phyloP scores from a whole-genome alignment of 495 filamentous ascomycete species.

The Wilcoxina mikolae region DNA sequence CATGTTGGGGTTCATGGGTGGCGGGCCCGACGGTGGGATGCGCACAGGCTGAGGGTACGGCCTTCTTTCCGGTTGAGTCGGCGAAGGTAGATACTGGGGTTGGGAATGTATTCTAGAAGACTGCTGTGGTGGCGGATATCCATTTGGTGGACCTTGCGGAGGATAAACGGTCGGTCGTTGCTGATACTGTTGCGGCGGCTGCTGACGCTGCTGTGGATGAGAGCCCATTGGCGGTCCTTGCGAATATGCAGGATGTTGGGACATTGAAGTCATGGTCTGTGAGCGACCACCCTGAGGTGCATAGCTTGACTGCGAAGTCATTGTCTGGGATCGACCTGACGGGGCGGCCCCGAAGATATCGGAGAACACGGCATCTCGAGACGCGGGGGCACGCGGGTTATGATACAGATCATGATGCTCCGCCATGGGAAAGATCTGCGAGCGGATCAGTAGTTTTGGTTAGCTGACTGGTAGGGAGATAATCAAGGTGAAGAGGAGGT shows the following conservation, averaged over 20 bases:
- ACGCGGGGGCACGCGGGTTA: slow-evolving; percentile 17
- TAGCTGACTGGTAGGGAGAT: neutral
- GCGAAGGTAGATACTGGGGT: slow-evolving; percentile 51
- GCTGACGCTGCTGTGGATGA: slow-evolving; percentile 22
- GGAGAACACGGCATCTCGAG: slow-evolving; percentile 83
- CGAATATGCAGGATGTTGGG: slow-evolving; percentile 31
- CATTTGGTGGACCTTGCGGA: slow-evolving; percentile 30
- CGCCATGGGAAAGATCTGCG: slow-evolving; percentile 6
- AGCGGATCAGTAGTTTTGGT: neutral
- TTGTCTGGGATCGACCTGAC: slow-evolving; percentile 74
- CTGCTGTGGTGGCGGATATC: slow-evolving; percentile 29
- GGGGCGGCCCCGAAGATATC: slow-evolving; percentile 88
- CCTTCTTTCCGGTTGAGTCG: slow-evolving; percentile 41
- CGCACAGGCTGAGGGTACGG: slow-evolving; percentile 38
- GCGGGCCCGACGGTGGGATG: slow-evolving; percentile 30
- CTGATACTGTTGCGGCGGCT: slow-evolving; percentile 31
- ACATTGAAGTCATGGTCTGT: slow-evolving; percentile 65
- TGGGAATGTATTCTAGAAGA: slow-evolving; percentile 40
- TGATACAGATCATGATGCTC: slow-evolving; percentile 8
- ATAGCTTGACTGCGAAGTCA: slow-evolving; percentile 54
- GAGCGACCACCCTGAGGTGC: slow-evolving; percentile 46
- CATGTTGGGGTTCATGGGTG: slow-evolving; percentile 21
- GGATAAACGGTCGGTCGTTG: slow-evolving; percentile 31
- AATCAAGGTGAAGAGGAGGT: no score
- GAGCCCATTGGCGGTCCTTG: slow-evolving; percentile 8